Base-by-base conservation (phyloP, 768 basidiomycete species). In the Dacryopinax primogenitus region DNA sequence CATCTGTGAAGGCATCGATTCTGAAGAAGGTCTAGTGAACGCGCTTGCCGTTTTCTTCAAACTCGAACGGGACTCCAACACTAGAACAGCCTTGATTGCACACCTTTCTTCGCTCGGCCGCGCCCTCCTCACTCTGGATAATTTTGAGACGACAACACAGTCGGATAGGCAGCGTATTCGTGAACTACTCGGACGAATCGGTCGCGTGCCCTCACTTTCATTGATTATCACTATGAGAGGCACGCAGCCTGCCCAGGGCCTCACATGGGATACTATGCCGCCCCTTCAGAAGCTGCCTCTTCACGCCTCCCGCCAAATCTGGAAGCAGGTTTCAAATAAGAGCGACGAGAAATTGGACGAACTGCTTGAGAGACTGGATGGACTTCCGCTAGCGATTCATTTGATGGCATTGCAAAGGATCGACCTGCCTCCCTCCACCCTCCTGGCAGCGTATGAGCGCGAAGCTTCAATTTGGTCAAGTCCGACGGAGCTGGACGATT, bases 171-270 rank as follows among this genome's bases (percentile, higher is more conserved):
- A 44, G 41, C 41, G 23, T 18, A 23, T 44, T 18, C 7, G 23
- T 7, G 18, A 68, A 30, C 66, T 76, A 13, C 67, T 77, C 16
- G 51, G 65, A 39, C 64, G 64, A 18, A 62, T 77, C 3, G 69
- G 69, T 6, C 47, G 62, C 4, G 58, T 77, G 11, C 66, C 72
- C 1, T 69, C 73, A 62, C 63, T 78, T 3, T 70, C 73, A 3
- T 65, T 78, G 28, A 63, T 77, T 28, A 51, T 76, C n/a, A 78
- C 77, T 13, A 76, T 78, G 71, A 71, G 76, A 30, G 68, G 66
- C 13, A 36, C 11, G 30, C 18, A 30, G 18, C 58, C 37, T 15
- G 63, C 68, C 2, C 39, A 1, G 7, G 33, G 64, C 7, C 9
- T 67, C 26, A 33, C 26, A 63, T 23, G 63, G 33, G 16, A 58